Base-by-base conservation (phyloP, 1,284 basidiomycete species). In the Athelia sp. region DNA sequence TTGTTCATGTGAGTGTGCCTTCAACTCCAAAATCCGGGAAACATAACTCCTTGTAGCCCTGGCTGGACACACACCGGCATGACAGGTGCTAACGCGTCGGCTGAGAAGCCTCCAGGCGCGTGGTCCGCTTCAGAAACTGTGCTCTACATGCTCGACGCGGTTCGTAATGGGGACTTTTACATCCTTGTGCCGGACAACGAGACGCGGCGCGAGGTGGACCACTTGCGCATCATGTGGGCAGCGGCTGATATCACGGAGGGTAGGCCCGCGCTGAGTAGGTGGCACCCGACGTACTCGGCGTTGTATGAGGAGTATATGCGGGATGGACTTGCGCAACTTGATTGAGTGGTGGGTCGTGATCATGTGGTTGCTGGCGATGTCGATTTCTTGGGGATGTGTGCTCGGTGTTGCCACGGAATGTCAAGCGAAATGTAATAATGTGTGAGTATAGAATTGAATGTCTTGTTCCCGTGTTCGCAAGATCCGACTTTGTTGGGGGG, bases 131-230 rank as follows among this genome's bases (percentile, higher is more conserved):
- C 92, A 57, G 90, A 96, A 67, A 93, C 92, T 13, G 90, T 94
- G 22, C 75, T 84, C 13, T 95, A 88, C 74, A 93, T 95, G 90
- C 75, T 95, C 31, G 85, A 93, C 63, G 82, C 79, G 49, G 84
- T 95, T 26, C 82, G 90, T 13, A 69, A 76, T 10, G 93, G 91
- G 22, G 84, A 90, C 55, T 97, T 97, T 65, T 96, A 96, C 68
- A 85, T 96, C 58, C 70, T 96, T 50, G 87, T 87, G 54, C 93
- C 93, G 9, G 93, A 97, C 70, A 91, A 92, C 69, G 92, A 97
- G 69, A 87, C 90, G 46, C 78, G 74, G 62, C 76, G 73, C 58
- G 82, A 84, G 60, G 71, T 87, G 44, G 86, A 90, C 65, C 79
- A 85, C 56, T 67, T 93, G 52, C 75, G 91, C 47, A 87, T 94